Percentiles rank a stretch among this genome's conserved stretches.
These are phyloP conservation scores for Chenopodium album DNA, from an alignment of 148 eudicot genomes.

Conservation along the genomic window DNA sequence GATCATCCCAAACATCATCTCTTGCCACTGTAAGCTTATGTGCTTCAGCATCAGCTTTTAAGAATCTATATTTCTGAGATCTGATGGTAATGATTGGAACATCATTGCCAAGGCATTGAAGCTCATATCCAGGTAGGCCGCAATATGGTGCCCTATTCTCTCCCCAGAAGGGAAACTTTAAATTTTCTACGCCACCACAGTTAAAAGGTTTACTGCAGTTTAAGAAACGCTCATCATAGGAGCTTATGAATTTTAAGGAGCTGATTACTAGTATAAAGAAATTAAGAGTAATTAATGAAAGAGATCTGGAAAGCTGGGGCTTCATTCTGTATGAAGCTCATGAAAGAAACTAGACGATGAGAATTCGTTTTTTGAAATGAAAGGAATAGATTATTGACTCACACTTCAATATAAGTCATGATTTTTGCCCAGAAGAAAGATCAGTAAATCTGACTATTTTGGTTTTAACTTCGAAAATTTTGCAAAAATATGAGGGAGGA, in stretches of 20 bases:
- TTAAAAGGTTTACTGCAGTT: slow-evolving; percentile 1
- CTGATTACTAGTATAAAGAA: neutral
- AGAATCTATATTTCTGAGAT: neutral
- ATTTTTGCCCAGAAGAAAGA: neutral
- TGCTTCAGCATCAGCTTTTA: neutral
- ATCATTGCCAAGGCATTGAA: neutral
- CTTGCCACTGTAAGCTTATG: neutral
- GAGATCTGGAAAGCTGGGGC: neutral
- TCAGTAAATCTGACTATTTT: neutral
- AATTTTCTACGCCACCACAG: neutral
- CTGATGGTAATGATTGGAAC: neutral
- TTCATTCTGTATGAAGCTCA: neutral
- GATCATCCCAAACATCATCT: neutral
- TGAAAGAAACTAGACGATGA: neutral
- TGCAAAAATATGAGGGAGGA: neutral
- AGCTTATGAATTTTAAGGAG: neutral
- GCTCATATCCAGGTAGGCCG: neutral
- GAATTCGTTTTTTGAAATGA: neutral
- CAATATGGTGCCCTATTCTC: neutral
- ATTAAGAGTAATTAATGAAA: neutral
- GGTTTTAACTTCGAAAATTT: neutral
- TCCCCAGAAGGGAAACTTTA: neutral
- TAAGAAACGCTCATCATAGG: neutral
- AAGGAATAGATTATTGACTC: neutral
- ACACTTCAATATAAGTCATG: neutral